Evolutionary conservation across 2,329 filamentous ascomycete genomes (phyloP), one percentile per base, ranked within the genome.

Genomic region (Xylariaceae sp.): DNA sequence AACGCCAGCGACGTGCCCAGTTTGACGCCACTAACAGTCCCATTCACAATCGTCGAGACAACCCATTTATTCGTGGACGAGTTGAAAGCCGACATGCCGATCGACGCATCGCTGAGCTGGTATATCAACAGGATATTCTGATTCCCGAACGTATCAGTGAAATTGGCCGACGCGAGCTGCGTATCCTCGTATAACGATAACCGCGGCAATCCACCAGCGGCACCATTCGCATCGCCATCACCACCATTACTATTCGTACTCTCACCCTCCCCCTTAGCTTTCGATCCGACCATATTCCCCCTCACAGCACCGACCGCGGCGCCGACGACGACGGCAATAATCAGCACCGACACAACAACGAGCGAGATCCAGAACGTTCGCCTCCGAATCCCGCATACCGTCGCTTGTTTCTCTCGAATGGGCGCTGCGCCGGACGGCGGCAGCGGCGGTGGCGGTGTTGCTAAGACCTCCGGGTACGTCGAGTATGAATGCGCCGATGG

Each of bases 51-150:
- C 9, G 64, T 65, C 30, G 69, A 71, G 13, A 62, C 64, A 10
- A 70, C 60, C 69, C 69, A 71, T 15, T 61, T 57, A 3, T 60
- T 61, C 3, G 59, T 55, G 8, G 67, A 68, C 34, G 68, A 65
- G 58, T 71, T 71, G 61, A 63, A 71, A 3, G 69, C 61, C 0
- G 69, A 71, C 47, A 71, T 56, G 48, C 66, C 64, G 18, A 71
- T 61, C 7, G 68, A 67, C 10, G 56, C 58, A 50, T 67, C 67
- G 39, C 65, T 69, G 35, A 69, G 55, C 58, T 71, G 69, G 56
- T 70, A 71, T 11, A 60, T 59, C 3, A 71, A 57, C 17, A 71
- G 42, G 53, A 64, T 69, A 35, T 70, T 70, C 8, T 68, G 59
- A 53, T 67, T 57, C 18, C 67, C 67, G 8, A 62, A 61, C 15